Evolutionary conservation across 495 filamentous ascomycete species (phyloP).

Genomic region (Hyaloscypha bicolor): DNA sequence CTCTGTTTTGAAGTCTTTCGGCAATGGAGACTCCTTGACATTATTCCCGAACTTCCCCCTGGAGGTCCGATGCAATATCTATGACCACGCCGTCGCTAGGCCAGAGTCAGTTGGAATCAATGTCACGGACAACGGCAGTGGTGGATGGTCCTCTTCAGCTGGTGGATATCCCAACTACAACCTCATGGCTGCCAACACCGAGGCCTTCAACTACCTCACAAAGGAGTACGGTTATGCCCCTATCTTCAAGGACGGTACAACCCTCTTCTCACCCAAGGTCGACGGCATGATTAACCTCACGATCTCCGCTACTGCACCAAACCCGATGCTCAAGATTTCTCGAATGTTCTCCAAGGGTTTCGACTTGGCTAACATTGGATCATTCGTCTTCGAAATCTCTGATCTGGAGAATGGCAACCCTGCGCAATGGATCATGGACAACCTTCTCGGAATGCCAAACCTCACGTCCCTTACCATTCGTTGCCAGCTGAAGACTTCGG

Average conservation of each 20-base stretch:
- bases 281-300: background rate
- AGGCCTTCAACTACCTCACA: background rate
- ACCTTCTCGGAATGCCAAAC: background rate
- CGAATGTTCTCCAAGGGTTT: background rate
- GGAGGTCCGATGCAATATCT: constrained; percentile 17
- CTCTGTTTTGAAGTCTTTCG: no score
- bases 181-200: background rate
- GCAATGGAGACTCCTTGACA: background rate
- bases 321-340: background rate
- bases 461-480: background rate
- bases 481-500: background rate
- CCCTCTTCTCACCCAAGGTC: background rate
- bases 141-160: background rate
- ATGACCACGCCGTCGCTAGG: background rate
- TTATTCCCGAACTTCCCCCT: constrained; percentile 18
- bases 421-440: background rate
- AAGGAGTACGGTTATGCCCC: background rate
- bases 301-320: background rate
- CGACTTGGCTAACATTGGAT: background rate
- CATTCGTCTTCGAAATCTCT: background rate
- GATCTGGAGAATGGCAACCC: background rate
- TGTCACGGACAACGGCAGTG: background rate
- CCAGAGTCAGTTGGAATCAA: background rate
- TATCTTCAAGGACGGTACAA: background rate
- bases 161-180: background rate